A percentile compares a stretch with the other conserved stretches of the same genome.
Conservation (phyloP, 805 yeast genomes). For the Saccharomycopsis javanensis region DNA sequence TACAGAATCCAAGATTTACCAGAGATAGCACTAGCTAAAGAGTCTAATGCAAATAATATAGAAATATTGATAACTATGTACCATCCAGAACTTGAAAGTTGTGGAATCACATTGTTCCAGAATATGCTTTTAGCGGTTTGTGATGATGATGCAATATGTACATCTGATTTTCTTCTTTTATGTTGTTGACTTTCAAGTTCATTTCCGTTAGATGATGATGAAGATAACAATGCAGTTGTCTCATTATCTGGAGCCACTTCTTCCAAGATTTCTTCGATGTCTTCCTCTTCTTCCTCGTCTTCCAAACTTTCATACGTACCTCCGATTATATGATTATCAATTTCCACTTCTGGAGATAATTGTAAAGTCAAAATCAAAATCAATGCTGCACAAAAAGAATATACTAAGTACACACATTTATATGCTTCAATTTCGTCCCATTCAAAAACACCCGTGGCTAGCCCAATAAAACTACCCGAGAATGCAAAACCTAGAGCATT, state of each 20-base stretch:
- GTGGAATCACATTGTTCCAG: background rate
- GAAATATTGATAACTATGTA: constrained; percentile 1
- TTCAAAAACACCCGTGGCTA: background rate
- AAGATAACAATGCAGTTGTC: background rate
- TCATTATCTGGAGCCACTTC: background rate
- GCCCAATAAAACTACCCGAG: background rate
- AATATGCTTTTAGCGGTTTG: background rate
- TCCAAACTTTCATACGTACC: background rate
- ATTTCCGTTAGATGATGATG: background rate
- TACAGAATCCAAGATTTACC: constrained; percentile 1
- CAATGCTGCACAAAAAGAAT: background rate
- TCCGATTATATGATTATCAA: background rate
- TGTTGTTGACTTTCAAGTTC: background rate
- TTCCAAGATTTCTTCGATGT: background rate
- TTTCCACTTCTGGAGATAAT: background rate
- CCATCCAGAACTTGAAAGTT: background rate
- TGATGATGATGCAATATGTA: background rate
- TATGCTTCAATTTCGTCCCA: background rate
- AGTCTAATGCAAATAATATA: background rate
- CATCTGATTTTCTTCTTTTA: background rate
- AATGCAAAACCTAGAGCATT: background rate
- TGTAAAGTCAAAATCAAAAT: background rate
- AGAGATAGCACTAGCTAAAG: background rate
- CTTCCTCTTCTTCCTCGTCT: background rate
- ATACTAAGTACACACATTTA: background rate